Conservation (phyloP, 2,329 filamentous ascomycete genomes). For the Diaporthe destruens region DNA sequence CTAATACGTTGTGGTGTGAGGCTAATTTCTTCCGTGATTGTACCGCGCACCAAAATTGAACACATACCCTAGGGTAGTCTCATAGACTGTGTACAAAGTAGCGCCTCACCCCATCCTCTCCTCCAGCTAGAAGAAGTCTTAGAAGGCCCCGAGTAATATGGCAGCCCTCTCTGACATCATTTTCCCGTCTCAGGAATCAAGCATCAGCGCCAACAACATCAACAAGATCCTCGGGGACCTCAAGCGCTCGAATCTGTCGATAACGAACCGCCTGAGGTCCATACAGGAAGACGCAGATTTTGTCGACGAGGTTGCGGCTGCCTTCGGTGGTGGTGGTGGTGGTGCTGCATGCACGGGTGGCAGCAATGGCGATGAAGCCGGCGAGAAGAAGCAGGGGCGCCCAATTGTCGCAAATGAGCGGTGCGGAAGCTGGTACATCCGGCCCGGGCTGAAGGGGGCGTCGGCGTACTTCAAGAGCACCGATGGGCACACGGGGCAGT, state of each 20-base stretch:
- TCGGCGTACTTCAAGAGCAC: conserved; percentile 98
- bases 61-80: too few relatives aligned
- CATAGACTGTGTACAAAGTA: too few relatives aligned
- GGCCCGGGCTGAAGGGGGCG: conserved; percentile 71
- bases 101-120: background rate
- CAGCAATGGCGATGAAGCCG: background rate
- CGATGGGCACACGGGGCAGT: conserved; percentile 91
- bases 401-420: conserved; percentile 93
- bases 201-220: conserved; percentile 66
- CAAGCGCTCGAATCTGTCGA: conserved; percentile 80
- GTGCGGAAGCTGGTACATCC: conserved; percentile 96
- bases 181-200: conserved; percentile 63
- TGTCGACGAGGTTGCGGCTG: conserved; percentile 70
- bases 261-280: conserved; percentile 84
- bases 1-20: background rate
- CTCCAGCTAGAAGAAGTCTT: background rate
- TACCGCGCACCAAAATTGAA: background rate
- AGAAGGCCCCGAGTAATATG: conserved; percentile 41
- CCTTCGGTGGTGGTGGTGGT: conserved; percentile 51
- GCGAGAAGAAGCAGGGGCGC: conserved; percentile 51
- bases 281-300: conserved; percentile 84
- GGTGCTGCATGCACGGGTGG: conserved; percentile 9
- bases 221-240: conserved; percentile 78
- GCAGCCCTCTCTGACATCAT: conserved; percentile 57
- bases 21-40: background rate